Base-by-base conservation (phyloP, 176 grass and related monocot species). In the Triticum timopheevii region DNA sequence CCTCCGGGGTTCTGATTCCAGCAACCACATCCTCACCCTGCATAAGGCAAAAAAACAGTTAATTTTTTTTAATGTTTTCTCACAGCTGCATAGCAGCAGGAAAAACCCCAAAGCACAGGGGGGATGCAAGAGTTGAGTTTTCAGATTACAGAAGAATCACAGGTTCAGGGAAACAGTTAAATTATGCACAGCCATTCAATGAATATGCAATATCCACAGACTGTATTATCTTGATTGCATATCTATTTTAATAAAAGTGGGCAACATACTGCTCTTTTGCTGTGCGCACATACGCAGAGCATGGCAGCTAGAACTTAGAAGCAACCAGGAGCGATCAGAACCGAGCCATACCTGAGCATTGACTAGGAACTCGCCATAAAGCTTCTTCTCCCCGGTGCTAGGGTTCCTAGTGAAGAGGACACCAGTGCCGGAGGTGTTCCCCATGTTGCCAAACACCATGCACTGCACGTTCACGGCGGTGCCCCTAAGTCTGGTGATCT, bases 401-500 rank as follows among this genome's bases (percentile, higher is more conserved):
- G 97, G 97, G 33, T 94, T 97, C 61, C 97, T 82, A 20, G 97
- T 99, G 85, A 99, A 99, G 73, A 99, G 92, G 20, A 99, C 97
- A n/a, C 97, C 97, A 0, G 97, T 99, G 2, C 97, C 97, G 6
- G 97, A 99, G 27, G 92, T 94, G 85, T 93, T 79, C 5, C 97
- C 97, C 97, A 99, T 99, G 92, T 99, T 99, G 23, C 97, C 97
- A 65, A 94, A 99, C 80, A 99, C 97, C 97, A 99, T 99, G 80
- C 75, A 91, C 87, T 99, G 97, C 45, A 99, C 92, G 78, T 99
- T 99, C 7, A 99, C 97, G 8, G 97, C 97, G 10, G 97, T 99
- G 40, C 97, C 97, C 65, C 39, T 85, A 16, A 99, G 85, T 36
- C 94, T 92, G 3, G 85, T 96, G 87, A 99, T 99, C 83, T 92